Percentiles rank a stretch among this genome's conserved stretches.
Conservation (phyloP, 768 basidiomycete species). For the Pholiota molesta region DNA sequence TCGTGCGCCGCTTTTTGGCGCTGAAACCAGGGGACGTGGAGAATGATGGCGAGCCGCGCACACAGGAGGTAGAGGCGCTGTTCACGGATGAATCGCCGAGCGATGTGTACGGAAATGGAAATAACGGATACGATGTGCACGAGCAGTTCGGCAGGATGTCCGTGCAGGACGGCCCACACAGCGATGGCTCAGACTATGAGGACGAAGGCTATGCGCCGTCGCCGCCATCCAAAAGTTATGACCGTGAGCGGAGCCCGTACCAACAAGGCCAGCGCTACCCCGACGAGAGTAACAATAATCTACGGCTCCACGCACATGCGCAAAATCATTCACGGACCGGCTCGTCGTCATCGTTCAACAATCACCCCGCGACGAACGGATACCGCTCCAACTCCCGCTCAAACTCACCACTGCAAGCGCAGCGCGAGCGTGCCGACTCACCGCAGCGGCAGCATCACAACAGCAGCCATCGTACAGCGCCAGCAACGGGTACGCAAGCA, state of each 20-base stretch:
- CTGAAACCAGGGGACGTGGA: constrained; percentile 87
- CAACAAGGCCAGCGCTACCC: constrained; percentile 36
- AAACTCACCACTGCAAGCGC: constrained; percentile 35
- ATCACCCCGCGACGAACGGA: constrained; percentile 37
- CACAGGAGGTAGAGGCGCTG: constrained; percentile 60
- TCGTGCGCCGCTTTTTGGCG: constrained; percentile 83
- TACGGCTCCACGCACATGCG: constrained; percentile 43
- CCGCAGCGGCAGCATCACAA: constrained; percentile 26
- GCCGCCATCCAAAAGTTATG: constrained; percentile 39
- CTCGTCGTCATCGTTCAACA: constrained; percentile 50
- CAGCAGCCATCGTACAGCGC: constrained; percentile 5
- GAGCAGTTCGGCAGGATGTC: constrained; percentile 55
- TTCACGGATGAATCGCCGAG: constrained; percentile 41
- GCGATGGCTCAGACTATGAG: constrained; percentile 70
- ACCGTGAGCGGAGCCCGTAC: constrained; percentile 44
- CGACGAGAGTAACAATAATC: constrained; percentile 34
- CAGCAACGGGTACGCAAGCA: constrained; percentile 9
- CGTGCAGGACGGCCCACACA: constrained; percentile 47
- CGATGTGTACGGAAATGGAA: constrained; percentile 32
- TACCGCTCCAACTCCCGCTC: constrained; percentile 47
- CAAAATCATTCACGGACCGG: constrained; percentile 57
- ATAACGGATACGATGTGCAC: constrained; percentile 40
- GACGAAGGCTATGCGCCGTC: constrained; percentile 57
- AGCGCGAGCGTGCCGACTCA: constrained; percentile 33
- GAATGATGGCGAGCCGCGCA: constrained; percentile 62